Conservation (phyloP, 257 asterid species). For the Primulina tabacum region DNA sequence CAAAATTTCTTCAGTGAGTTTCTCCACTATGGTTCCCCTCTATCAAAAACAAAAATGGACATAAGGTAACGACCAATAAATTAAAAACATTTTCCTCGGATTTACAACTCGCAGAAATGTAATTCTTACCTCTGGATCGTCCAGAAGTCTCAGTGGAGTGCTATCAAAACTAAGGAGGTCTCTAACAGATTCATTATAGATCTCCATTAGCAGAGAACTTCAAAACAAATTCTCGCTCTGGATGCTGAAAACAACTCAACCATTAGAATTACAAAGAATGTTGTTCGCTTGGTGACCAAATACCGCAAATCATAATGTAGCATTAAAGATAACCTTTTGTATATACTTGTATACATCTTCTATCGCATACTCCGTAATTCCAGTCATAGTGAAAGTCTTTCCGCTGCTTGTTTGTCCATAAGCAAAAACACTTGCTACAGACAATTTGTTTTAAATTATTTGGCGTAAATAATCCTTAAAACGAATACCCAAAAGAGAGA, state of each 20-base stretch:
- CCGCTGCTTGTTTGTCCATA: conserved; percentile 99
- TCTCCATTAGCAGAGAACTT: conserved; percentile 96
- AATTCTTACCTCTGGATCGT: conserved; percentile 83
- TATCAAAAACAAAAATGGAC: conserved; percentile 20
- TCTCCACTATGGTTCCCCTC: conserved; percentile 94
- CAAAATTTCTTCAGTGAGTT: conserved; percentile 75
- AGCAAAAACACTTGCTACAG: conserved; percentile 86
- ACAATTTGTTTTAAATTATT: conserved; percentile 8
- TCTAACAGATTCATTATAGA: conserved; percentile 87
- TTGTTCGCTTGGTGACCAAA: background rate
- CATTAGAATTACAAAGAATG: background rate
- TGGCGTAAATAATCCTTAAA: background rate
- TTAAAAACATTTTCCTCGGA: background rate
- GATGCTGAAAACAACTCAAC: conserved; percentile 50
- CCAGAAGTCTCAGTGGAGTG: conserved; percentile 79
- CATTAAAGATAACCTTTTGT: conserved; percentile 48
- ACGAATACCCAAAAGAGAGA: background rate
- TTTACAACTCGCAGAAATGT: conserved; percentile 3
- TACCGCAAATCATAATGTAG: background rate
- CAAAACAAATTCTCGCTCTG: conserved; percentile 63
- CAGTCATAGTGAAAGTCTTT: conserved; percentile 92
- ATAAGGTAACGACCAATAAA: conserved; percentile 14
- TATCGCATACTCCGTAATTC: conserved; percentile 83
- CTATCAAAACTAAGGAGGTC: conserved; percentile 75
- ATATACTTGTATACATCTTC: conserved; percentile 75